phyloP scores from a whole-genome alignment of 371 early-diverging fungal species.

The Apophysomyces ossiformis region DNA sequence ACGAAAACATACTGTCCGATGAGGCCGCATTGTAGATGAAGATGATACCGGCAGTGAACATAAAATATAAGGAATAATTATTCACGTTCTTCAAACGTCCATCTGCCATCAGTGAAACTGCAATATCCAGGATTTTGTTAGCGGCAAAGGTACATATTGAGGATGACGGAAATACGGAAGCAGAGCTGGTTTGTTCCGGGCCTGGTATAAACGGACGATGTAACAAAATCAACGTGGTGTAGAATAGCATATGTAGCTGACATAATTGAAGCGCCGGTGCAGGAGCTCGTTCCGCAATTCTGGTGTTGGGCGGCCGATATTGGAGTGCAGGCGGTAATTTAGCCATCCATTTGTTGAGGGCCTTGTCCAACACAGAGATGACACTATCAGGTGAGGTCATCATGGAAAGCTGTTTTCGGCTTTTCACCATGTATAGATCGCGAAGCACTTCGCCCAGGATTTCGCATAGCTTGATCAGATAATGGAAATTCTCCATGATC shows the following conservation, averaged over 20 bases:
- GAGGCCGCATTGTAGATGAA: constrained; percentile 51
- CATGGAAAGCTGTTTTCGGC: constrained; percentile 37
- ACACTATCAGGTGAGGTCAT: constrained; percentile 43
- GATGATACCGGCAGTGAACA: constrained; percentile 55
- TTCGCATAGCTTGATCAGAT: constrained; percentile 47
- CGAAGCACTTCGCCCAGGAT: constrained; percentile 48
- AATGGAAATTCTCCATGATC: constrained; percentile 45
- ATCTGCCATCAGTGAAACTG: constrained; percentile 43
- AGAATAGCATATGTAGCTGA: constrained; percentile 71
- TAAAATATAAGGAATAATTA: constrained; percentile 48
- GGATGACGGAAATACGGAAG: constrained; percentile 51
- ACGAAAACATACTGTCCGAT: constrained; percentile 39
- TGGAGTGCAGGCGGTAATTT: constrained; percentile 44
- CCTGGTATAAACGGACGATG: constrained; percentile 74
- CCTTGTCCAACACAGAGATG: constrained; percentile 48
- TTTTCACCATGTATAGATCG: constrained; percentile 50
- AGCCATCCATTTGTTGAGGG: constrained; percentile 56
- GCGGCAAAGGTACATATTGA: constrained; percentile 63
- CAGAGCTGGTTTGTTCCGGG: constrained; percentile 28
- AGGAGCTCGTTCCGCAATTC: constrained; percentile 31
- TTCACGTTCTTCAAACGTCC: constrained; percentile 36
- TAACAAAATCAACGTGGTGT: constrained; percentile 74
- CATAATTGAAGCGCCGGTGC: constrained; percentile 51
- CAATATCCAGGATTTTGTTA: constrained; percentile 59
- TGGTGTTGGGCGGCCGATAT: constrained; percentile 50